Conservation (phyloP, 495 filamentous ascomycete species). For the Aspergillus bertholletiae region DNA sequence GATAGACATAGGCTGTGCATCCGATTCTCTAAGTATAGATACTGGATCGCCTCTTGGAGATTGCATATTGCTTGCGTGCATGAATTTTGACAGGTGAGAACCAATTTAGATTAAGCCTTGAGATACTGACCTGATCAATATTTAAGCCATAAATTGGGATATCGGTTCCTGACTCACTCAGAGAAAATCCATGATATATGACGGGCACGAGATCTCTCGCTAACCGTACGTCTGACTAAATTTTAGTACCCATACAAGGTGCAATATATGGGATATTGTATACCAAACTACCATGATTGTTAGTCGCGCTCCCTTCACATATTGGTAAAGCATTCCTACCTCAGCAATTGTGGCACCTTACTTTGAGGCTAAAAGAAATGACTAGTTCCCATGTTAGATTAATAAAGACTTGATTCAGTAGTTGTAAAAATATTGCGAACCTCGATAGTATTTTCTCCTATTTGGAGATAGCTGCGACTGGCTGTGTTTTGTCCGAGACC, state of each 20-base stretch:
- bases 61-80: slow-evolving; percentile 24
- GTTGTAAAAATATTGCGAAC: slow-evolving; percentile 1
- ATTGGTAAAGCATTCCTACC: too few relatives aligned
- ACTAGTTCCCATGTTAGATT: slow-evolving; percentile 14
- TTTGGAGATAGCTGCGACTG: slow-evolving; percentile 26
- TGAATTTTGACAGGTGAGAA: slow-evolving; percentile 14
- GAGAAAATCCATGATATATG: slow-evolving; percentile 37
- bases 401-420: not conserved
- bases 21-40: not conserved
- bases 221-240: slow-evolving; percentile 34
- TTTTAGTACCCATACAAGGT: slow-evolving; percentile 3
- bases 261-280: not conserved
- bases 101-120: not conserved
- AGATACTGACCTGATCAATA: slow-evolving; percentile 28
- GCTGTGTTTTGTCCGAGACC: slow-evolving; percentile 24
- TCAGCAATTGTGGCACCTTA: slow-evolving; percentile 38
- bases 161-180: slow-evolving; percentile 39
- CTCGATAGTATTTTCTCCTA: slow-evolving; percentile 36
- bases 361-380: slow-evolving; percentile 26
- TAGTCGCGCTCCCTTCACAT: too few relatives aligned
- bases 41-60: not conserved
- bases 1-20: not conserved
- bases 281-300: slow-evolving; percentile 12
- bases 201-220: slow-evolving; percentile 36
- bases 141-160: slow-evolving; percentile 32